Percentiles rank a stretch among this genome's conserved stretches.
phyloP scores from a whole-genome alignment of 331 rosid genomes.

The Telfairia occidentalis region DNA sequence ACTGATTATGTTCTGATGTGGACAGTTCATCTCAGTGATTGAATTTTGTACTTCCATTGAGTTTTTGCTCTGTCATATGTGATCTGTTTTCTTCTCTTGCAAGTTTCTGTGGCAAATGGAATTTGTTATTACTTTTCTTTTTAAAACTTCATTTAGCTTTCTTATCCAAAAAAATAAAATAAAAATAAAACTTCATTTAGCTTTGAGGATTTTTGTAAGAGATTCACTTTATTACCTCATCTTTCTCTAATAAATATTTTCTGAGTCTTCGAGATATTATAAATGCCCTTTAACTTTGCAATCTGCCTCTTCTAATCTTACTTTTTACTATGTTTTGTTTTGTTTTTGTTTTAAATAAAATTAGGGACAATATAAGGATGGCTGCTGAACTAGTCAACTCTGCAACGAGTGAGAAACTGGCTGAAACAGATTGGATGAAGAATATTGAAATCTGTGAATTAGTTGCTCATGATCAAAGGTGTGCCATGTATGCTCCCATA shows the following conservation, averaged over 20 bases:
- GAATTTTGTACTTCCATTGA: background rate
- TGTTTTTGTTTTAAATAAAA: background rate
- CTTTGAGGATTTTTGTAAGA: background rate
- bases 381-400: constrained; percentile 77
- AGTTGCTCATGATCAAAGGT: constrained; percentile 84
- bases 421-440: constrained; percentile 76
- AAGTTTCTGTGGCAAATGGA: background rate
- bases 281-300: background rate
- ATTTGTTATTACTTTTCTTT: background rate
- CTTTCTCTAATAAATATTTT: background rate
- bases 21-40: background rate
- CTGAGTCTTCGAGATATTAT: background rate
- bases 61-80: background rate
- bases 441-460: constrained; percentile 86
- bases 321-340: background rate
- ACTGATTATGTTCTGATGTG: background rate
- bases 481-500: background rate
- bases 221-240: background rate
- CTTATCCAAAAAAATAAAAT: no score
- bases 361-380: constrained; percentile 30
- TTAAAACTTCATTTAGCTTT: background rate
- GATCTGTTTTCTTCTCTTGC: background rate
- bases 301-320: background rate
- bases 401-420: constrained; percentile 77
- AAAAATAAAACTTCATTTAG: background rate